Evolutionary conservation across 768 basidiomycete genomes (phyloP).

Genomic region (Sutorius australiensis): DNA sequence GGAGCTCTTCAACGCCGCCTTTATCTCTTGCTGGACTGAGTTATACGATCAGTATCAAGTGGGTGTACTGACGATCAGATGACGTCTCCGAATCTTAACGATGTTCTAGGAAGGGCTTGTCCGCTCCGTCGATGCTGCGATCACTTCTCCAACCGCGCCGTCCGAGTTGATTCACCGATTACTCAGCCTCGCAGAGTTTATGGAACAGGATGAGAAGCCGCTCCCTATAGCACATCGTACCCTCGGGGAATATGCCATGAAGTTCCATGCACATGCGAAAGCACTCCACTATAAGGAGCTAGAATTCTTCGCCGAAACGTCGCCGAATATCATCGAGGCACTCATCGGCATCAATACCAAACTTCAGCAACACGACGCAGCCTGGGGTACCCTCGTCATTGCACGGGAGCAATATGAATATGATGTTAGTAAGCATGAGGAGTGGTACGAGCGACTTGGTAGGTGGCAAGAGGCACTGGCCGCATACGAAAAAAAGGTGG

Average conservation of each 20-base stretch:
- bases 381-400: slow-evolving; percentile 91
- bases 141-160: slow-evolving; percentile 72
- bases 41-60: slow-evolving; percentile 97
- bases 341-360: slow-evolving; percentile 96
- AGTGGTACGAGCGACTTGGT: slow-evolving; percentile 97
- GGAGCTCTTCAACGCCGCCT: slow-evolving; percentile 97
- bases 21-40: slow-evolving; percentile 96
- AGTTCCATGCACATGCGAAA: slow-evolving; percentile 93
- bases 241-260: slow-evolving; percentile 89
- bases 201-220: slow-evolving; percentile 98
- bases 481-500: slow-evolving; percentile 77
- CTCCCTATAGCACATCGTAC: slow-evolving; percentile 91
- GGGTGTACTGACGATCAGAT: background rate
- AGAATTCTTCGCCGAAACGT: slow-evolving; percentile 92
- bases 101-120: slow-evolving; percentile 84
- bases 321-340: slow-evolving; percentile 86
- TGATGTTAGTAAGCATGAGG: slow-evolving; percentile 88
- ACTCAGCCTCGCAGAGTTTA: slow-evolving; percentile 94
- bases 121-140: slow-evolving; percentile 79
- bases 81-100: slow-evolving; percentile 2
- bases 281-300: slow-evolving; percentile 98
- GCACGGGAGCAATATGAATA: slow-evolving; percentile 90
- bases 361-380: slow-evolving; percentile 95
- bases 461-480: slow-evolving; percentile 92
- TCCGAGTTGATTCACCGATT: slow-evolving; percentile 88